phyloP scores from a whole-genome alignment of 108 stramenopile genomes.

The Cyclostephanos tholiformis region DNA sequence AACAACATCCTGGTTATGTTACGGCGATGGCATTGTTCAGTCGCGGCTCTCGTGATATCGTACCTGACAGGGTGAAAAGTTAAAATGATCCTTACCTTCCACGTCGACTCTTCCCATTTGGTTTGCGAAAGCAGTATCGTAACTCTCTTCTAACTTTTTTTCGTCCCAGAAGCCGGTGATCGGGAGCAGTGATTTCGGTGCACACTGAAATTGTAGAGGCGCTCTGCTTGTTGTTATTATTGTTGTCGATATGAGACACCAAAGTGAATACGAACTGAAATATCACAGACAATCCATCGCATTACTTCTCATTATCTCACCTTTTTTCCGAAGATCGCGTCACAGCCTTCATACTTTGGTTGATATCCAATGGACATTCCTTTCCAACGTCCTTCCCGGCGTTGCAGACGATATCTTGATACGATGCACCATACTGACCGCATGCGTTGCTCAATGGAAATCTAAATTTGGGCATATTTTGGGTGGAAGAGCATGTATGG shows the following conservation, averaged over 20 bases:
- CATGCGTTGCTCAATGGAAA: conserved; percentile 40
- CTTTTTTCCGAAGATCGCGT: conserved; percentile 16
- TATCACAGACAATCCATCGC: not conserved
- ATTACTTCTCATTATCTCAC: not conserved
- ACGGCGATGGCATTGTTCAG: too few species aligned
- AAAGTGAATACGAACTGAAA: not conserved
- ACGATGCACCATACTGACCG: conserved; percentile 36
- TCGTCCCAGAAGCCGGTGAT: conserved; percentile 50
- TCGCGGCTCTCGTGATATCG: not conserved
- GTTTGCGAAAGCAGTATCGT: conserved; percentile 26
- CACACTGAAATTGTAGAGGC: conserved; percentile 38
- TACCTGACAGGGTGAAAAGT: not conserved
- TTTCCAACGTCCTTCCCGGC: conserved; percentile 2
- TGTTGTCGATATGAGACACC: not conserved
- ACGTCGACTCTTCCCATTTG: conserved; percentile 41
- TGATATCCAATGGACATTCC: conserved; percentile 33
- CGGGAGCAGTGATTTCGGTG: conserved; percentile 30
- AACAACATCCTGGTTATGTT: conserved; percentile 31
- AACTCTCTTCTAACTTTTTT: conserved; percentile 22
- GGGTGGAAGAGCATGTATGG: too few species aligned
- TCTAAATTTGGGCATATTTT: too few species aligned
- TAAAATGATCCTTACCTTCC: conserved; percentile 25
- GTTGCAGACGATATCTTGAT: conserved; percentile 35
- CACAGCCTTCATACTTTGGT: conserved; percentile 32
- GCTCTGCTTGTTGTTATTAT: conserved; percentile 9